phyloP scores from a whole-genome alignment of 2,329 filamentous ascomycete species.

The Neurospora crassa region DNA sequence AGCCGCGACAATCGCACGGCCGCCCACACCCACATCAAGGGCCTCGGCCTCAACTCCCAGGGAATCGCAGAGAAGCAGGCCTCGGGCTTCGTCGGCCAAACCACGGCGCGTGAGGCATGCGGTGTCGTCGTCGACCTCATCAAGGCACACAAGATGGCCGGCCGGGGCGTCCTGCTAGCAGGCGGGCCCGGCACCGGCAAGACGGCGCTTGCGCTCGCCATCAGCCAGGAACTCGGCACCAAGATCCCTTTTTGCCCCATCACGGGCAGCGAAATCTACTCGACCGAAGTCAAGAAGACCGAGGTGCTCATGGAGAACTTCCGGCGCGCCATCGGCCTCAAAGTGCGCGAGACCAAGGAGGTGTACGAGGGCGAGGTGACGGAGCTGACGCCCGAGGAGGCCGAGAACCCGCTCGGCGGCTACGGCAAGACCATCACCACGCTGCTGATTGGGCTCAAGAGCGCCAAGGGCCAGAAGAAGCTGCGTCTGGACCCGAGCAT shows the following conservation, averaged over 20 bases:
- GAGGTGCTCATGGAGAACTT: constrained; percentile 99
- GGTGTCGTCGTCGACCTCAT: constrained; percentile 95
- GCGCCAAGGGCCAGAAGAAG: constrained; percentile 95
- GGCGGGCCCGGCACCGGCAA: constrained; percentile 95
- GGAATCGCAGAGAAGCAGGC: constrained; percentile 73
- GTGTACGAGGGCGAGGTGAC: constrained; percentile 99
- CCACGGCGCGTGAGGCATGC: constrained; percentile 82
- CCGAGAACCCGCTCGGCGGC: constrained; percentile 91
- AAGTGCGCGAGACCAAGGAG: constrained; percentile 97
- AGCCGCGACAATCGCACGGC: constrained; percentile 93
- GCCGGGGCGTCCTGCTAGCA: constrained; percentile 83
- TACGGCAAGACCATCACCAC: constrained; percentile 98
- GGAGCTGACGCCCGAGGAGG: constrained; percentile 93
- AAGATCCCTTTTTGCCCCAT: constrained; percentile 99
- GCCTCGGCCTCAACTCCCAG: constrained; percentile 77
- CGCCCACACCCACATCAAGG: constrained; percentile 96
- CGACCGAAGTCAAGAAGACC: constrained; percentile 97
- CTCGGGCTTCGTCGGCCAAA: constrained; percentile 84
- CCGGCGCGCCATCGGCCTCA: constrained; percentile 86
- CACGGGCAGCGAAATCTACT: constrained; percentile 96
- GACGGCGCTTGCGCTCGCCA: constrained; percentile 87
- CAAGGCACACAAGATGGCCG: constrained; percentile 94
- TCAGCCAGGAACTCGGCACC: constrained; percentile 93
- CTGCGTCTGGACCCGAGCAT: constrained; percentile 93
- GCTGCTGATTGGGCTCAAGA: constrained; percentile 87